Conservation (phyloP, 1,284 basidiomycete genomes). For the Tilletia caries region DNA sequence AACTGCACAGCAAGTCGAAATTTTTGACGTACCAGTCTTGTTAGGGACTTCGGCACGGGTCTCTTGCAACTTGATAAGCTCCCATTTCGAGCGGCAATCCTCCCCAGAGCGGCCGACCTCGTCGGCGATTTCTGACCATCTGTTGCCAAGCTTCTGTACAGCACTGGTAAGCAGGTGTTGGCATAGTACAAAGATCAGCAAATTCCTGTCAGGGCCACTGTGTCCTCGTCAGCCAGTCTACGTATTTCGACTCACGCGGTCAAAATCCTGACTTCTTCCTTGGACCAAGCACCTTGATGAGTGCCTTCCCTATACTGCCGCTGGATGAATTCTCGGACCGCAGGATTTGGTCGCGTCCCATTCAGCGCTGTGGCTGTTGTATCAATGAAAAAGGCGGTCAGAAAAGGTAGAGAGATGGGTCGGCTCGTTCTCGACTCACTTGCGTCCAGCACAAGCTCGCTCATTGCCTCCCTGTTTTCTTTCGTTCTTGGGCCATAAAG, state of each 20-base stretch:
- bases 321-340: slow-evolving; percentile 2
- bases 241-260: not conserved
- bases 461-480: not conserved
- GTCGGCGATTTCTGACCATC: not conserved
- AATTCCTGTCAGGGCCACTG: too few relatives aligned
- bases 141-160: not conserved
- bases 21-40: too few relatives aligned
- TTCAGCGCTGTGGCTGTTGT: slow-evolving; percentile 5
- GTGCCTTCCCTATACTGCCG: not conserved
- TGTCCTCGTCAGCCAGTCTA: too few relatives aligned
- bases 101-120: slow-evolving; percentile 7
- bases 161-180: not conserved
- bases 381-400: not conserved
- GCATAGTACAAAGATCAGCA: too few relatives aligned
- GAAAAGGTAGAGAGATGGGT: not conserved
- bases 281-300: not conserved
- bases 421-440: not conserved
- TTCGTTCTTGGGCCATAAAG: not conserved
- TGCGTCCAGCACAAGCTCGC: not conserved
- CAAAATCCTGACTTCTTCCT: not conserved
- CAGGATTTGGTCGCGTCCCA: not conserved
- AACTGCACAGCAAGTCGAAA: too few relatives aligned
- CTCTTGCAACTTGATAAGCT: not conserved
- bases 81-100: not conserved
- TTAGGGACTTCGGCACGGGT: too few relatives aligned